phyloP scores from a whole-genome alignment of 164 flowering plant species.

The Tinospora cordifolia region DNA sequence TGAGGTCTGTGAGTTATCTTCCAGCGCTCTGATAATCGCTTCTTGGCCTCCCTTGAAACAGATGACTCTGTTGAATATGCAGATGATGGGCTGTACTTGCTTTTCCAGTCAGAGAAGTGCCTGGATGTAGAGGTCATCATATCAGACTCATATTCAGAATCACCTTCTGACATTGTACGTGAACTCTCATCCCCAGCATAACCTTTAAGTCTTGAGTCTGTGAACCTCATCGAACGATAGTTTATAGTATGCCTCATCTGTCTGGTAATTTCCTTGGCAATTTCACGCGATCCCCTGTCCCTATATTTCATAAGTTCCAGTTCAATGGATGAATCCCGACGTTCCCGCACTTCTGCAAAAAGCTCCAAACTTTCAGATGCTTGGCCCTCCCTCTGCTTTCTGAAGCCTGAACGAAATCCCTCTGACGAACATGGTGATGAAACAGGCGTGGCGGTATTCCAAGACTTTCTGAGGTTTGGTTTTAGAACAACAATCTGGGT shows the following conservation, averaged over 20 bases:
- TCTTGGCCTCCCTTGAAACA: conserved; percentile 71
- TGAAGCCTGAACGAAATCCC: conserved; percentile 21
- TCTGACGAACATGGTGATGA: conserved; percentile 34
- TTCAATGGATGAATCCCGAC: conserved; percentile 19
- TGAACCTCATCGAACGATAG: conserved; percentile 21
- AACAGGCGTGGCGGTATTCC: conserved; percentile 15
- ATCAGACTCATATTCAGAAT: conserved; percentile 48
- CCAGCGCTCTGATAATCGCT: conserved; percentile 77
- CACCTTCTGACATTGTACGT: conserved; percentile 37
- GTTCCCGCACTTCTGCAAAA: conserved; percentile 19
- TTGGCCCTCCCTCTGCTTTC: conserved; percentile 21
- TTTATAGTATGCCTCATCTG: conserved; percentile 23
- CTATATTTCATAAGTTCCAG: conserved; percentile 27
- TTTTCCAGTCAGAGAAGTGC: conserved; percentile 22
- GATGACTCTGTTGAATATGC: conserved; percentile 44
- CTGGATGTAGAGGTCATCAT: conserved; percentile 16
- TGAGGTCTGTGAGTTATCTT: conserved; percentile 44
- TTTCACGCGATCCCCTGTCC: conserved; percentile 47
- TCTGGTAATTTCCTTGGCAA: conserved; percentile 49
- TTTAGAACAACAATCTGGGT: conserved; percentile 84
- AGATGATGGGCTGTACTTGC: conserved; percentile 26
- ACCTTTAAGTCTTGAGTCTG: conserved; percentile 32
- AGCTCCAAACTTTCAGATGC: conserved; percentile 17
- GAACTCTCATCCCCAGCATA: conserved; percentile 69
- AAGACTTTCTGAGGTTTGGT: conserved; percentile 50